phyloP scores from a whole-genome alignment of 106 monocot genomes.

The Ottelia alismoides region DNA sequence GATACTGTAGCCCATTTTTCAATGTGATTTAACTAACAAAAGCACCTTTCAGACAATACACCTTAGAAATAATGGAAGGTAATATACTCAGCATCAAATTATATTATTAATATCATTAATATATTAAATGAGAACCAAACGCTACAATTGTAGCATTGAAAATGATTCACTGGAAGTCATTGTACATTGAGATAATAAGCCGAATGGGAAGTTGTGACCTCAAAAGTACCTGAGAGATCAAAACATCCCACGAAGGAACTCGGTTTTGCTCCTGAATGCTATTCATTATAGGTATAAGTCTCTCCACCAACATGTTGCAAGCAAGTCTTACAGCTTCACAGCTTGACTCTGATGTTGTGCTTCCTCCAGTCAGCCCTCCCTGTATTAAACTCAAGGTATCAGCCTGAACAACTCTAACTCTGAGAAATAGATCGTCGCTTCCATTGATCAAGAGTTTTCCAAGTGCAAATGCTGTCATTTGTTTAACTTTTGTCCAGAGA shows the following conservation, averaged over 20 bases:
- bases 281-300: slow-evolving; percentile 46
- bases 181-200: no score
- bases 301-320: slow-evolving; percentile 41
- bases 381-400: slow-evolving; percentile 74
- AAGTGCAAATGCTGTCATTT: slow-evolving; percentile 71
- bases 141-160: no score
- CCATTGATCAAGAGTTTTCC: slow-evolving; percentile 34
- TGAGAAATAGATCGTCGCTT: slow-evolving; percentile 33
- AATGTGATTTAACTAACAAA: no score
- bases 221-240: slow-evolving; percentile 43
- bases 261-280: slow-evolving; percentile 20
- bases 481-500: slow-evolving; percentile 89
- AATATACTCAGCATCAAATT: no score
- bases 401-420: slow-evolving; percentile 60
- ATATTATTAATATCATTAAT: no score
- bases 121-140: no score
- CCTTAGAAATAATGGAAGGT: no score
- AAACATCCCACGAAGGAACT: slow-evolving; percentile 35
- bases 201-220: no score
- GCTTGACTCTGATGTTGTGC: slow-evolving; percentile 76
- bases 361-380: slow-evolving; percentile 62
- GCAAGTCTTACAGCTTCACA: slow-evolving; percentile 67
- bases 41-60: no score
- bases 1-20: no score
- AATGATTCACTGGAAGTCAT: no score